Evolutionary conservation across 2,329 filamentous ascomycete species (phyloP).

Genomic region (Alternaria alternata): DNA sequence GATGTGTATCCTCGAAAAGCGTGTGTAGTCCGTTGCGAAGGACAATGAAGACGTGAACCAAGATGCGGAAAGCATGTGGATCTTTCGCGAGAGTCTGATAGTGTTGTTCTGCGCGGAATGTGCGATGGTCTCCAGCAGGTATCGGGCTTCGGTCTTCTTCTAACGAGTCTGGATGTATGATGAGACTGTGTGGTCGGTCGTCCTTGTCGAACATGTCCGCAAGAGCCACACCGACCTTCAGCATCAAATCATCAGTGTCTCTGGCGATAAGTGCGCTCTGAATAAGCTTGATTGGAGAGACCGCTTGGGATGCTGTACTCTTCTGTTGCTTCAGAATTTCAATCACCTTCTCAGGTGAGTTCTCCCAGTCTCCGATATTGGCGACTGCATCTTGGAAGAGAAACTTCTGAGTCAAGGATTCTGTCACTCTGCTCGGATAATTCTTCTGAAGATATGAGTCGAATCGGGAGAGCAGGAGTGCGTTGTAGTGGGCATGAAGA

Average conservation of each 20-base stretch:
- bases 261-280: conserved; percentile 78
- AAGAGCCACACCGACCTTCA: conserved; percentile 55
- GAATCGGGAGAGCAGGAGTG: conserved; percentile 81
- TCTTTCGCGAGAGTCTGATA: conserved; percentile 50
- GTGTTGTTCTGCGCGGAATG: conserved; percentile 32
- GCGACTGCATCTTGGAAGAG: conserved; percentile 70
- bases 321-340: conserved; percentile 65
- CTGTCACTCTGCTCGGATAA: conserved; percentile 60
- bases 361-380: conserved; percentile 65
- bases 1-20: conserved; percentile 19
- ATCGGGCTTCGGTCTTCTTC: conserved; percentile 27
- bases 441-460: conserved; percentile 71
- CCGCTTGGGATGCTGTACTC: conserved; percentile 66
- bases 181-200: conserved; percentile 37
- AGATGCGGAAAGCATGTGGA: conserved; percentile 55
- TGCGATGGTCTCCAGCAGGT: conserved; percentile 28
- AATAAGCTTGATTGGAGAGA: conserved; percentile 74
- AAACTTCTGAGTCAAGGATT: conserved; percentile 66
- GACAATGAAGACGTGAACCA: conserved; percentile 67
- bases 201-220: conserved; percentile 48
- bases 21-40: conserved; percentile 60
- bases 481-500: conserved; percentile 87
- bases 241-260: conserved; percentile 57
- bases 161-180: conserved; percentile 41
- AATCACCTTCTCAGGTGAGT: conserved; percentile 65